Evolutionary conservation across 176 grass and related monocot species (phyloP), one percentile per base, ranked within the genome.

Genomic region (Oryza brachyantha): DNA sequence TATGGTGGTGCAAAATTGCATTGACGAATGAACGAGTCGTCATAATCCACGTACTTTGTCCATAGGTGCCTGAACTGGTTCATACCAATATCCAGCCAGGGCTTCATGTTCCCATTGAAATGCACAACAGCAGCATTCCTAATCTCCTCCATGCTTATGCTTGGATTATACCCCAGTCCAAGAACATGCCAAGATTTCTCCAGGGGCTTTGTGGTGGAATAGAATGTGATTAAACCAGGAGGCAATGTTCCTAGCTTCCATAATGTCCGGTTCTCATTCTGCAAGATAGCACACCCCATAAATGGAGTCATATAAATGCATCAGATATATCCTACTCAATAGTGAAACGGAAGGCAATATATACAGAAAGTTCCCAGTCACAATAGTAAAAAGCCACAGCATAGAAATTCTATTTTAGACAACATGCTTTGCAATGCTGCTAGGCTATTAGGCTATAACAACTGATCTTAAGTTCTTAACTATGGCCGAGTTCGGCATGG

Each of bases 31-130:
- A 89, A 92, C 11, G 84, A 64, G 43, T 87, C 86, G 8, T 87
- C 88, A 12, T 99, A 95, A 66, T 99, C 96, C 52, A 99, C 92
- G 14, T 99, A 89, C 74, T 95, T 99, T 61, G 87, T 84, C 96
- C 96, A 99, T 16, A 95, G 70, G 78, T 84, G 83, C 35, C 90
- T 89, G 81, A 99, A 99, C 75, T 91, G 92, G 76, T 93, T 95
- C 96, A 99, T 93, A 75, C 85, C 96, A 64, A 99, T 99, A 61
- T 99, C 96, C 32, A 99, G 88, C 96, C 96, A 99, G 25, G 96
- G 96, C 78, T 99, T 99, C 96, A 99, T 99, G 81, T 99, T 99
- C 13, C 96, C 96, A 11, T 99, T 99, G 80, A 95, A 99, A 93
- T 99, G 96, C 41, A 99, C 92, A 61, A 99, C 92, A 36, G 96